These are phyloP conservation scores for Rehmannia glutinosa DNA, from an alignment of 257 asterid species.

Conservation along the genomic window DNA sequence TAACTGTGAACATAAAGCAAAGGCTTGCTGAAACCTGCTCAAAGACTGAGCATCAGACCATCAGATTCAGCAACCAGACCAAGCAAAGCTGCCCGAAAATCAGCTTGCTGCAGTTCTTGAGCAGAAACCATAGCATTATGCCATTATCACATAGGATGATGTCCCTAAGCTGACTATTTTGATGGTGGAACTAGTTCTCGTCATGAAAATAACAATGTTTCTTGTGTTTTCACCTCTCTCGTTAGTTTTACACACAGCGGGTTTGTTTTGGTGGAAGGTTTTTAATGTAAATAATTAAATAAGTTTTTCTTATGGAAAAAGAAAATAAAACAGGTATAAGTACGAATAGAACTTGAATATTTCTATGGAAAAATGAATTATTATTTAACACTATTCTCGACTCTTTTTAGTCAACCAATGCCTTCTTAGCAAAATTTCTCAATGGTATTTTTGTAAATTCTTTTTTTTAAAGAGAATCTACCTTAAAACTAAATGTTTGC, in stretches of 20 bases:
- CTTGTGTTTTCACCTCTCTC: constrained; percentile 22
- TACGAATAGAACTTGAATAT: not conserved
- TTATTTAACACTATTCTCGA: not conserved
- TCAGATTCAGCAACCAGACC: too few species aligned
- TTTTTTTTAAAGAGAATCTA: not conserved
- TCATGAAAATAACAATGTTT: constrained; percentile 19
- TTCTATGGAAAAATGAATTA: not conserved
- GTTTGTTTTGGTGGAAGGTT: too few species aligned
- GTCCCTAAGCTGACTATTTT: constrained; percentile 17
- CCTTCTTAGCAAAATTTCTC: not conserved
- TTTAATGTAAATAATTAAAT: too few species aligned
- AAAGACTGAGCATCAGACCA: constrained; percentile 47
- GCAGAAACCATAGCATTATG: constrained; percentile 10
- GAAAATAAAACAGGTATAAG: not conserved
- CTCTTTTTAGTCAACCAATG: not conserved
- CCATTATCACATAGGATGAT: too few species aligned
- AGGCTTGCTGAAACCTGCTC: constrained; percentile 43
- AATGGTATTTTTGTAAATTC: not conserved
- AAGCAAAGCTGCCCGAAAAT: constrained; percentile 36
- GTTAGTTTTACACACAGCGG: not conserved
- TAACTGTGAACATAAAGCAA: constrained; percentile 39
- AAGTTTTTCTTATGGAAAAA: too few species aligned
- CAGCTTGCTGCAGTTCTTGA: constrained; percentile 48
- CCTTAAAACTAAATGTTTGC: not conserved
- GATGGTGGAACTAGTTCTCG: constrained; percentile 21